Evolutionary conservation across 257 asterid species (phyloP).

Genomic region (Rauvolfia tetraphylla): DNA sequence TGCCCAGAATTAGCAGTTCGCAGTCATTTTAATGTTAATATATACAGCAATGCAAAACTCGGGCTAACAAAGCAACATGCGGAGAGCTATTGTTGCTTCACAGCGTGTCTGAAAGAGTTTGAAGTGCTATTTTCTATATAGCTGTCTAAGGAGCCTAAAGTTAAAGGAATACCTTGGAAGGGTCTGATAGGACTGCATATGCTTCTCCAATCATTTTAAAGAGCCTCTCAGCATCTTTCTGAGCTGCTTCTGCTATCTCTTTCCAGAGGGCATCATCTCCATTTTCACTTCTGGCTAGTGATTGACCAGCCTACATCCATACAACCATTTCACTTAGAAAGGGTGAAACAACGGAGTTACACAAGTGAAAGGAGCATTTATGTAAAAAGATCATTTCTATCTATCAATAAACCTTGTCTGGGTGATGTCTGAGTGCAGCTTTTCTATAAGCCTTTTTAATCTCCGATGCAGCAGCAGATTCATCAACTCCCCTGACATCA

Average conservation of each 20-base stretch:
- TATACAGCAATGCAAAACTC: neutral
- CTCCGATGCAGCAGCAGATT: constrained; percentile 77
- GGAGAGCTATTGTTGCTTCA: neutral
- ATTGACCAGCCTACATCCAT: constrained; percentile 70
- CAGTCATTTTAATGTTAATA: neutral
- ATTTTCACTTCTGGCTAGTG: constrained; percentile 70
- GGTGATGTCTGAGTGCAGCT: constrained; percentile 95
- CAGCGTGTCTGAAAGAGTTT: neutral
- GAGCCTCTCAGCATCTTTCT: constrained; percentile 81
- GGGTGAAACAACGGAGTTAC: neutral
- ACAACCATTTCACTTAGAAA: constrained; percentile 8
- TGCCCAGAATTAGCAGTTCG: neutral
- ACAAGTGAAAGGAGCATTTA: too few species aligned
- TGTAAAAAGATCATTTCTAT: neutral
- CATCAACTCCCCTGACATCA: constrained; percentile 81
- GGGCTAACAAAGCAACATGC: neutral
- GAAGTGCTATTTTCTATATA: neutral
- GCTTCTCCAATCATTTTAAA: constrained; percentile 97
- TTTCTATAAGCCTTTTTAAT: constrained; percentile 86
- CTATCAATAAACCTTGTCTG: constrained; percentile 68
- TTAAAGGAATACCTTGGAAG: constrained; percentile 57
- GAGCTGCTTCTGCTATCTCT: constrained; percentile 74
- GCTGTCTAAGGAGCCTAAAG: constrained; percentile 1
- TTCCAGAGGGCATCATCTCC: constrained; percentile 76
- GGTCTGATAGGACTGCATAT: constrained; percentile 92